Evolutionary conservation across 495 filamentous ascomycete genomes (phyloP).

Genomic region (Usnea hakonensis): DNA sequence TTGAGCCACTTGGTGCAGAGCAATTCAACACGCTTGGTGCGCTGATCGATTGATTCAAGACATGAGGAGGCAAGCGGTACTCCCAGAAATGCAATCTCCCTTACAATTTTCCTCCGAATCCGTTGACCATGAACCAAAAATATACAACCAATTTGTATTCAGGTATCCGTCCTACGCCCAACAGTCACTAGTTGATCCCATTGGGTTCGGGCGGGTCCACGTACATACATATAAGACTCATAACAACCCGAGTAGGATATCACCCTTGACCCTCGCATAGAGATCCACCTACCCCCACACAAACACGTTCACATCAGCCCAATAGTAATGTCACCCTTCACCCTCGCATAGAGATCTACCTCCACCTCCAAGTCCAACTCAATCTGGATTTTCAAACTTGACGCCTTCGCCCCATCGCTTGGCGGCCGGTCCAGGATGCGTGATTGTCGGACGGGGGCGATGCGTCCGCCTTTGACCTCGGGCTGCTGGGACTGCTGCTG

Average conservation of each 20-base stretch:
- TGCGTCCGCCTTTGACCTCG: conserved; percentile 15
- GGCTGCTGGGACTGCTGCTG: conserved; percentile 1
- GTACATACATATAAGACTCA: conserved; percentile 9
- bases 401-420: conserved; percentile 20
- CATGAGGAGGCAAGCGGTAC: background rate
- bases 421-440: conserved; percentile 24
- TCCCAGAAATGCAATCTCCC: background rate
- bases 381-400: conserved; percentile 29
- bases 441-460: conserved; percentile 28
- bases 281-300: conserved; percentile 14
- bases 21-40: background rate
- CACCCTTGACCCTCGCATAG: conserved; percentile 22
- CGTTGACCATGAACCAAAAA: background rate
- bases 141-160: background rate
- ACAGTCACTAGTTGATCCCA: conserved; percentile 2
- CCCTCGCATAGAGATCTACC: conserved; percentile 20
- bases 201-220: background rate
- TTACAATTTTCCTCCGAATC: background rate
- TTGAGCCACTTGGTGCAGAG: too few species aligned
- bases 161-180: conserved; percentile 1
- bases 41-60: background rate
- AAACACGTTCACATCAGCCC: conserved; percentile 24
- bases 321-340: conserved; percentile 26
- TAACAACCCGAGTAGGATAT: conserved; percentile 23
- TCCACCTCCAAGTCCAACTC: conserved; percentile 20